Base-by-base conservation (phyloP, 495 filamentous ascomycete species). In the Neurospora sp. region DNA sequence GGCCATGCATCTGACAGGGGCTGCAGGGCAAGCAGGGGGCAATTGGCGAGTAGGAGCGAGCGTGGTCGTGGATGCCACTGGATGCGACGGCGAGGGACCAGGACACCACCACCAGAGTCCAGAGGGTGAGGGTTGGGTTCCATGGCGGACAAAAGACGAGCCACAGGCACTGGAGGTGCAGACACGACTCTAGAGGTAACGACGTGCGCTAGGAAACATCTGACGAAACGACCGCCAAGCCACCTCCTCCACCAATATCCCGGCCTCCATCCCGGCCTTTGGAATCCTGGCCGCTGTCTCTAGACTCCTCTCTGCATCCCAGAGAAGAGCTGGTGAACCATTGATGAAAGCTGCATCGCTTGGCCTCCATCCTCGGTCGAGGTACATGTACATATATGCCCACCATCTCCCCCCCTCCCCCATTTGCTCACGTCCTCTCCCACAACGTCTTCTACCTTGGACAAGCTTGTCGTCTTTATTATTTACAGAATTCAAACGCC, bases 191-290 rank as follows among this genome's bases (percentile, higher is more conserved):
- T 69, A 72, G 4, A 35, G 35, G 35, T 35, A 37, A 53, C 73
- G 70, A 74, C 72, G 35, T 38, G n/a, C 20, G 41, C 68, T 35
- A 18, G 69, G 59, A 70, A 74, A 74, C 71, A 74, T 74, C 73
- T 74, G 73, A 72, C 73, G 48, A 72, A 70, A 72, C 73, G 22
- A 40, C 73, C 69, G 69, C 69, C 69, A 73, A 73, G 72, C 69
- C 40, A 27, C 20, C 35, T 37, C 42, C 38, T 31, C 72, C 72
- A 37, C 70, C 70, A 38, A 35, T 48, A 45, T 37, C 42, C 44
- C 70, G 31, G 44, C 31, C 31, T 68, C 37, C 69, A 42, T 39
- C 68, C 31, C 35, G 41, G 31, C 22, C 10, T n/a, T 40, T 31
- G 53, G 53, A 61, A 31, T 61, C 53, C 53, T 61, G 22, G 53